Evolutionary conservation across 2,329 filamentous ascomycete genomes (phyloP).

Genomic region (Colletotrichum liaoningense): DNA sequence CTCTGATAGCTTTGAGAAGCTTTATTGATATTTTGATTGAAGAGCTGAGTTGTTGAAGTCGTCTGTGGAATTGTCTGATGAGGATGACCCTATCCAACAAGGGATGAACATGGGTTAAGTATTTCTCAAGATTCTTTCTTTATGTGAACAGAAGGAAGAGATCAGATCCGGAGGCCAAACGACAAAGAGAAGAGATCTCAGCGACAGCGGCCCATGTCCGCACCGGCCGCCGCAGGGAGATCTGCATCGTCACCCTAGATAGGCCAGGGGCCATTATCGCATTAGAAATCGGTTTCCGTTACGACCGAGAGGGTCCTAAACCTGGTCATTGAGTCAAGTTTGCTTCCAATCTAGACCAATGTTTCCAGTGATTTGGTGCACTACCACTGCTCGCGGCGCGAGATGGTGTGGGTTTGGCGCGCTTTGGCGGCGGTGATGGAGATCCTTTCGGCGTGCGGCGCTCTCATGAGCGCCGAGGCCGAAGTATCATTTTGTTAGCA

Average conservation of each 20-base stretch:
- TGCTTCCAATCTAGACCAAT: not conserved
- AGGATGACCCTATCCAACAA: not conserved
- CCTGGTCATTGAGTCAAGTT: not conserved
- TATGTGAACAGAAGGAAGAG: not conserved
- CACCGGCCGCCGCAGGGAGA: not conserved
- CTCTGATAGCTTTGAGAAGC: not conserved
- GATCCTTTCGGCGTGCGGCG: slow-evolving; percentile 1
- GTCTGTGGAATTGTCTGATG: not conserved
- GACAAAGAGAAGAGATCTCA: not conserved
- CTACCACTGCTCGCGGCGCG: not conserved
- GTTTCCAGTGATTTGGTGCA: not conserved
- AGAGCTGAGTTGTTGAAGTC: not conserved
- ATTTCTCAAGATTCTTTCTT: not conserved
- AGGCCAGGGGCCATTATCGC: not conserved
- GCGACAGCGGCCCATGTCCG: not conserved
- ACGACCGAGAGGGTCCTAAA: not conserved
- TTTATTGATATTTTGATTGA: too few relatives aligned
- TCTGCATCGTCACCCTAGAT: not conserved
- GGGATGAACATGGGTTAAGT: not conserved
- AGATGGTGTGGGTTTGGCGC: not conserved
- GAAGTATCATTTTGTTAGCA: not conserved
- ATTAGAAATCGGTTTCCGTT: not conserved
- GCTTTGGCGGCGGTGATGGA: not conserved
- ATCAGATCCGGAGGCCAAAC: not conserved
- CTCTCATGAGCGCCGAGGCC: not conserved